Evolutionary conservation across 768 basidiomycete species (phyloP).

Genomic region (Lactarius sp.): DNA sequence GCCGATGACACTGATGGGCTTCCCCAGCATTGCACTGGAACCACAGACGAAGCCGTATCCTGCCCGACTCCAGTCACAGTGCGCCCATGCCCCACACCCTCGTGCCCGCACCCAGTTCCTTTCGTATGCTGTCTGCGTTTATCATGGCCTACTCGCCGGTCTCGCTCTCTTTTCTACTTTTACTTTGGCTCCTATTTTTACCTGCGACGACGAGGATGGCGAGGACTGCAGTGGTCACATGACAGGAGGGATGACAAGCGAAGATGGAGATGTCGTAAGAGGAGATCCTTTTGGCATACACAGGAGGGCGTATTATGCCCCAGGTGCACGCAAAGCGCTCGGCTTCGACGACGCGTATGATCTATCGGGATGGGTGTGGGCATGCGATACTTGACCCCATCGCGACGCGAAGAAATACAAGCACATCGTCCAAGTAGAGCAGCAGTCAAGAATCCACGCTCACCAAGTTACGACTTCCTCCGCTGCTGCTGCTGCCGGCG

Average conservation of each 20-base stretch:
- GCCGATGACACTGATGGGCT: neutral
- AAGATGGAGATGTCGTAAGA: too few relatives aligned
- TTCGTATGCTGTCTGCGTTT: constrained; percentile 12
- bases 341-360: constrained; percentile 14
- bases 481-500: neutral
- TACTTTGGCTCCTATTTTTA: constrained; percentile 8
- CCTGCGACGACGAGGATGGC: neutral
- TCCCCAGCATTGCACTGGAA: neutral
- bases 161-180: constrained; percentile 7
- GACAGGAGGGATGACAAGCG: too few relatives aligned
- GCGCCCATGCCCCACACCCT: neutral
- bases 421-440: neutral
- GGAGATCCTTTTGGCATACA: constrained; percentile 12
- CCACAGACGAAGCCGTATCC: neutral
- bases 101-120: constrained; percentile 1
- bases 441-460: neutral
- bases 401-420: neutral
- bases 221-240: too few relatives aligned
- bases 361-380: constrained; percentile 16
- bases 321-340: constrained; percentile 1
- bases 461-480: too few relatives aligned
- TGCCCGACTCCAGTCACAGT: neutral
- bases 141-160: constrained; percentile 12
- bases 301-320: constrained; percentile 12
- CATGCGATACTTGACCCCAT: constrained; percentile 5